phyloP scores from a whole-genome alignment of 345 rosid species.

The Cardiospermum halicacabum region DNA sequence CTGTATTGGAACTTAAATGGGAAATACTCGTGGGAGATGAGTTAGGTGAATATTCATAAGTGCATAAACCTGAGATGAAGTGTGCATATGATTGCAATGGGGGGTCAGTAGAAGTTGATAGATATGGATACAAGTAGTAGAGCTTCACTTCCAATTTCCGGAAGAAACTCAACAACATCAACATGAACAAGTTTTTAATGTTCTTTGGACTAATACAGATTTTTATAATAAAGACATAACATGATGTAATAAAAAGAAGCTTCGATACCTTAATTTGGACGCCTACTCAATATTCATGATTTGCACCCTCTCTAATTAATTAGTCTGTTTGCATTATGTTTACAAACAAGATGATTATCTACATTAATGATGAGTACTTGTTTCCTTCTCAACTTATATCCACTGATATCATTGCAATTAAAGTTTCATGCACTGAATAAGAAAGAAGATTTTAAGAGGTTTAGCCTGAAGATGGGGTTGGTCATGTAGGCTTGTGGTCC shows the following conservation, averaged over 20 bases:
- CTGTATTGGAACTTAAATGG: no score
- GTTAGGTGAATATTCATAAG: no score
- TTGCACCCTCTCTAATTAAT: background rate
- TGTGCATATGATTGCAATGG: no score
- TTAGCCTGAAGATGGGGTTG: background rate
- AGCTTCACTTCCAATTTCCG: conserved; percentile 11
- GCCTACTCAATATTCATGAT: background rate
- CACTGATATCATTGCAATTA: background rate
- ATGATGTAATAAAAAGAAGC: background rate
- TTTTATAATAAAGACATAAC: no score
- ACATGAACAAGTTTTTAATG: background rate
- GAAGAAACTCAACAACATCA: background rate
- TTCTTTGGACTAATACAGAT: no score
- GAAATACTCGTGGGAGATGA: no score
- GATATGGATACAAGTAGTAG: no score
- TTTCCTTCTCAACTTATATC: background rate
- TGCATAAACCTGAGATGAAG: no score
- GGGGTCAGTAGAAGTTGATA: no score
- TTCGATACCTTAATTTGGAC: conserved; percentile 14
- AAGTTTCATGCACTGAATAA: conserved; percentile 6
- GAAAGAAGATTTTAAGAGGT: background rate
- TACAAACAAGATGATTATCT: conserved; percentile 1
- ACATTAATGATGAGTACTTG: background rate
- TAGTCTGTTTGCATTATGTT: background rate
- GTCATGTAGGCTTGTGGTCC: background rate